These are phyloP conservation scores for Agrocybe chaxingu DNA, from an alignment of 768 basidiomycete species.

Conservation along the genomic window DNA sequence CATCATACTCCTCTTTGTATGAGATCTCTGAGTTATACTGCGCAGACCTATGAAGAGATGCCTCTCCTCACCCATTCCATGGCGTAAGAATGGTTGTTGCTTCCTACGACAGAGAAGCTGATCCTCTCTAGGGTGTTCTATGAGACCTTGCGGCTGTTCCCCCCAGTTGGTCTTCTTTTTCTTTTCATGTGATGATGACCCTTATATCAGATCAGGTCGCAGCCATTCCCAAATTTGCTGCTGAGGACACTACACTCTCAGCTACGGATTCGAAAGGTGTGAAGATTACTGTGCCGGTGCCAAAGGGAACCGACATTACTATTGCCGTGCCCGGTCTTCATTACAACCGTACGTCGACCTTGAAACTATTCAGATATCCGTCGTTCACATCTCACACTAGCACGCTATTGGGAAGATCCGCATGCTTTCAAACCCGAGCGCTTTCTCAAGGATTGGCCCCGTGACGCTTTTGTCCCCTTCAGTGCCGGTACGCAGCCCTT, in stretches of 20 bases:
- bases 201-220: conserved; percentile 25
- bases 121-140: conserved; percentile 37
- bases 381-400: conserved; percentile 18
- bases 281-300: conserved; percentile 35
- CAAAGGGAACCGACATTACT: conserved; percentile 35
- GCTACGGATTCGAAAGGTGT: conserved; percentile 34
- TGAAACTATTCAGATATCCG: not conserved
- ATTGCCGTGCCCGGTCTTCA: conserved; percentile 41
- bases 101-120: not conserved
- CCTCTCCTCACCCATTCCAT: conserved; percentile 32
- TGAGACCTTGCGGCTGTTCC: conserved; percentile 47
- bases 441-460: conserved; percentile 51
- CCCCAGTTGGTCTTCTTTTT: conserved; percentile 32
- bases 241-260: conserved; percentile 43
- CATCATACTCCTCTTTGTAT: not conserved
- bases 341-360: conserved; percentile 42
- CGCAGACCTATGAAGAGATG: conserved; percentile 39
- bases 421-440: conserved; percentile 38
- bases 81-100: conserved; percentile 26
- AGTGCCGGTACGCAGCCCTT: conserved; percentile 31
- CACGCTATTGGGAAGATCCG: conserved; percentile 49
- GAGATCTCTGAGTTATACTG: not conserved
- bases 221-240: conserved; percentile 39
- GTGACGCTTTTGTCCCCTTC: conserved; percentile 54
- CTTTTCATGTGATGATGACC: not conserved